A percentile compares a stretch with the other conserved stretches of the same genome.
phyloP scores from a whole-genome alignment of 2,329 filamentous ascomycete genomes.

The Canariomyces notabilis region DNA sequence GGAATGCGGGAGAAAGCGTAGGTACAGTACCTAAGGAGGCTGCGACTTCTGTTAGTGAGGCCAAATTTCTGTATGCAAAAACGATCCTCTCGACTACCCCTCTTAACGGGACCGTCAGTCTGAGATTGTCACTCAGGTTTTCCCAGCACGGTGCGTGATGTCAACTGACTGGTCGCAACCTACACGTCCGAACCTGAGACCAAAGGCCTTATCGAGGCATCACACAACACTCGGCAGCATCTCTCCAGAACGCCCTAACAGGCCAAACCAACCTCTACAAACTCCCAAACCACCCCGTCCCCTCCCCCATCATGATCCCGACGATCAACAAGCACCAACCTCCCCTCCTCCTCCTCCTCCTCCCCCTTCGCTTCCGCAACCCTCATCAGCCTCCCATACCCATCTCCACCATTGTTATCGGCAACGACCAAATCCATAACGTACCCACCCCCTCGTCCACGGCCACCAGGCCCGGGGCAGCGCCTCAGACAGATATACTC shows the following conservation, averaged over 20 bases:
- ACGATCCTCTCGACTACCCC: no score
- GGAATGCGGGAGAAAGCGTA: no score
- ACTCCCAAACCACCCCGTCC: neutral
- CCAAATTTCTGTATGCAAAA: no score
- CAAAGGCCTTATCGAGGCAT: neutral
- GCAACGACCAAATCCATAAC: neutral
- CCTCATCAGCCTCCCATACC: neutral
- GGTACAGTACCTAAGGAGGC: no score
- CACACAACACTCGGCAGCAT: neutral
- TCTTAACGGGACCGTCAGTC: no score
- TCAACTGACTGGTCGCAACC: no score
- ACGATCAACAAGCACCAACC: neutral
- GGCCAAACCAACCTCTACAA: neutral
- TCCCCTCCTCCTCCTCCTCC: neutral
- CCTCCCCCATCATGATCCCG: neutral
- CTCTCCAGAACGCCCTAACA: neutral
- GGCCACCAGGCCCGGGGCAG: no score
- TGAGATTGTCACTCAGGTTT: no score
- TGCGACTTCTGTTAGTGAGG: no score
- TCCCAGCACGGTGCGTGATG: no score
- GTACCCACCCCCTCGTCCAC: neutral
- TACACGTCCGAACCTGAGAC: no score
- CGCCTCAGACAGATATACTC: neutral
- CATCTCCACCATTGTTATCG: no score
- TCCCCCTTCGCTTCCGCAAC: neutral